phyloP scores from a whole-genome alignment of 495 filamentous ascomycete species.

The Coniosporium apollinis region DNA sequence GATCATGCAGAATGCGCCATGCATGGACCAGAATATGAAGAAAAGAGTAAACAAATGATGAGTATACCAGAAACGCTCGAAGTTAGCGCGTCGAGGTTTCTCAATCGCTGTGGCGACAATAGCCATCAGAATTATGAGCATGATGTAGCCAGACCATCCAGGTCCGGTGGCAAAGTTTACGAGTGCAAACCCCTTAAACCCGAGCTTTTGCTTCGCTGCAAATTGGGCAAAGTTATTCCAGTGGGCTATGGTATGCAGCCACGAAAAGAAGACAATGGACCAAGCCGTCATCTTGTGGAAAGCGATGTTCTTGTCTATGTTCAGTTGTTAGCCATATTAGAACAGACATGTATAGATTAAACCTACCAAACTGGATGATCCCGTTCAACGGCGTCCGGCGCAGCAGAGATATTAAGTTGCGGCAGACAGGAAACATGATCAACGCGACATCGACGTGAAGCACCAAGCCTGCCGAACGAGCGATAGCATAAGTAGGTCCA shows the following conservation, averaged over 20 bases:
- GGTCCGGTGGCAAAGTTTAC: slow-evolving; percentile 58
- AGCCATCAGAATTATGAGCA: slow-evolving; percentile 49
- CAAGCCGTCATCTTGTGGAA: slow-evolving; percentile 68
- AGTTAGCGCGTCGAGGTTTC: slow-evolving; percentile 50
- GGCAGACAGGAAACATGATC: slow-evolving; percentile 41
- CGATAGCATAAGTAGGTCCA: slow-evolving; percentile 38
- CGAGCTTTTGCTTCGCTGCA: slow-evolving; percentile 49
- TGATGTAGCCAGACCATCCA: slow-evolving; percentile 65
- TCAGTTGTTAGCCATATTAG: no score
- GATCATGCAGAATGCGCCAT: slow-evolving; percentile 70
- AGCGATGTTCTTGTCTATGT: slow-evolving; percentile 66
- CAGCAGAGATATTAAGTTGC: slow-evolving; percentile 58
- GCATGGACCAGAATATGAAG: slow-evolving; percentile 69
- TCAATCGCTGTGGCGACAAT: slow-evolving; percentile 56
- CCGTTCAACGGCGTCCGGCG: slow-evolving; percentile 60
- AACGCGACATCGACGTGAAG: slow-evolving; percentile 2
- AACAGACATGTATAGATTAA: no score
- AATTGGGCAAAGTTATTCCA: slow-evolving; percentile 68
- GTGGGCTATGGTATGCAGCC: slow-evolving; percentile 64
- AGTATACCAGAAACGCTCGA: slow-evolving; percentile 67
- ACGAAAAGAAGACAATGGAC: slow-evolving; percentile 69
- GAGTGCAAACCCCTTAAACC: slow-evolving; percentile 51
- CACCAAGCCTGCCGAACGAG: slow-evolving; percentile 2
- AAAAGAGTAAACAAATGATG: slow-evolving; percentile 66
- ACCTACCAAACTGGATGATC: slow-evolving; percentile 63